Conservation (phyloP, 2,329 filamentous ascomycete genomes). For the Colletotrichum musae region DNA sequence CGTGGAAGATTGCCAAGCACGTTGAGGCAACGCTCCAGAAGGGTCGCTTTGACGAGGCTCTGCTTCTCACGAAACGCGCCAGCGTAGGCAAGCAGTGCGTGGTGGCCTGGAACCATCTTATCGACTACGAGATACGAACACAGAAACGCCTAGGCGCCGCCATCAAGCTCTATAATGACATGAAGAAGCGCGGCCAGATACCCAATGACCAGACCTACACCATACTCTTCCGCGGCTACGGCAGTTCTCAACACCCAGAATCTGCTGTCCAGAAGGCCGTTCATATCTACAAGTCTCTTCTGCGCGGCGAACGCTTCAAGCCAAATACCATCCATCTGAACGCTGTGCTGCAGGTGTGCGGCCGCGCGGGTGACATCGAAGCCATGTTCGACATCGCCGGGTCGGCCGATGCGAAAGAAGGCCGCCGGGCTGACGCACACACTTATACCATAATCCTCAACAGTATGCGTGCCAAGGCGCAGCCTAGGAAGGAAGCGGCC, state of each 20-base stretch:
- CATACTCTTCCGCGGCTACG: conserved; percentile 83
- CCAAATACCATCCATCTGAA: conserved; percentile 90
- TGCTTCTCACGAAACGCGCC: conserved; percentile 77
- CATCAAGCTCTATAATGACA: conserved; percentile 93
- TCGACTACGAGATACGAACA: conserved; percentile 78
- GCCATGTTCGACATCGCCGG: conserved; percentile 82
- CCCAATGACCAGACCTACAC: conserved; percentile 90
- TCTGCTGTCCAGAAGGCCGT: conserved; percentile 78
- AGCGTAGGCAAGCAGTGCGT: conserved; percentile 74
- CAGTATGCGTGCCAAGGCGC: conserved; percentile 71
- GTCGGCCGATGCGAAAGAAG: conserved; percentile 74
- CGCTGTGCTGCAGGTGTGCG: conserved; percentile 87
- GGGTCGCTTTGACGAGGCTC: conserved; percentile 75
- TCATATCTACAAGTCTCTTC: conserved; percentile 83
- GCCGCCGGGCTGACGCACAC: conserved; percentile 73
- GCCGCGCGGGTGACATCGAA: conserved; percentile 81
- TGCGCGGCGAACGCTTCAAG: conserved; percentile 69
- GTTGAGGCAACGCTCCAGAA: conserved; percentile 73
- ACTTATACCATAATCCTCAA: conserved; percentile 91
- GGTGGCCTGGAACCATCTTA: conserved; percentile 91
- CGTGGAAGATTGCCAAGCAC: conserved; percentile 78
- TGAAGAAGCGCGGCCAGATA: conserved; percentile 91
- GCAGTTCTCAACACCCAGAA: conserved; percentile 69
- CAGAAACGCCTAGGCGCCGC: conserved; percentile 71
- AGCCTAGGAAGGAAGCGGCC: conserved; percentile 41